Conservation (phyloP, 1,139 yeast genomes). For the Suhomyces taliae region DNA sequence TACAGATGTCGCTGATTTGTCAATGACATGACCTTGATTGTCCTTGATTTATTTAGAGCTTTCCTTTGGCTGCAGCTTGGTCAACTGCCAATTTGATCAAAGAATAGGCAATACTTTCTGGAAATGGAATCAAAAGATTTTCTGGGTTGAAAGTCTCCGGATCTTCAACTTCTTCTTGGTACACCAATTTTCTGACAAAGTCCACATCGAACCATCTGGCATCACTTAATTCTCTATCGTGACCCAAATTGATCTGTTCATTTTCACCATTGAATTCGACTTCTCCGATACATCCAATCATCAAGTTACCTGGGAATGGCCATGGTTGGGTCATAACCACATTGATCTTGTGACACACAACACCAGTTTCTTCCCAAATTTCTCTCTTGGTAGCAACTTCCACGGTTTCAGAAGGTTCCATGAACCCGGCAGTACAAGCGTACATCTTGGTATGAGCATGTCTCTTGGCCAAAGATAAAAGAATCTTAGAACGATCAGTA, state of each 20-base stretch:
- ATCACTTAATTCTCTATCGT: constrained; percentile 81
- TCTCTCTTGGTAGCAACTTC: constrained; percentile 88
- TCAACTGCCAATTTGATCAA: constrained; percentile 49
- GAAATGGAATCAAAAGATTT: constrained; percentile 41
- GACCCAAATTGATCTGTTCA: constrained; percentile 66
- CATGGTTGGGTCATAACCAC: constrained; percentile 83
- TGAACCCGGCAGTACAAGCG: constrained; percentile 89
- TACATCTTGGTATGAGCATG: constrained; percentile 53
- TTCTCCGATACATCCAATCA: constrained; percentile 87
- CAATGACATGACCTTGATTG: background rate
- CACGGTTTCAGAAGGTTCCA: constrained; percentile 92
- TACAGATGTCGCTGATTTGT: background rate
- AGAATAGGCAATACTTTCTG: constrained; percentile 41
- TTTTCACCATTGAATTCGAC: constrained; percentile 60
- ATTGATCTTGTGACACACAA: constrained; percentile 57
- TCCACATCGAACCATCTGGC: constrained; percentile 78
- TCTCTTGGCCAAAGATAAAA: constrained; percentile 71
- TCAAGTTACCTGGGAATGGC: constrained; percentile 93
- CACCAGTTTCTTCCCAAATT: constrained; percentile 95
- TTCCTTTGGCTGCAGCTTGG: constrained; percentile 22
- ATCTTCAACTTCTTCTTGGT: constrained; percentile 27
- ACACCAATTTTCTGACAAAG: constrained; percentile 49
- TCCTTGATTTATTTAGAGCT: background rate
- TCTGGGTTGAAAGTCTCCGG: constrained; percentile 36
- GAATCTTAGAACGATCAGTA: constrained; percentile 56